phyloP scores from a whole-genome alignment of 192 early-diverging fungal species.

The Anaeromyces robustus region DNA sequence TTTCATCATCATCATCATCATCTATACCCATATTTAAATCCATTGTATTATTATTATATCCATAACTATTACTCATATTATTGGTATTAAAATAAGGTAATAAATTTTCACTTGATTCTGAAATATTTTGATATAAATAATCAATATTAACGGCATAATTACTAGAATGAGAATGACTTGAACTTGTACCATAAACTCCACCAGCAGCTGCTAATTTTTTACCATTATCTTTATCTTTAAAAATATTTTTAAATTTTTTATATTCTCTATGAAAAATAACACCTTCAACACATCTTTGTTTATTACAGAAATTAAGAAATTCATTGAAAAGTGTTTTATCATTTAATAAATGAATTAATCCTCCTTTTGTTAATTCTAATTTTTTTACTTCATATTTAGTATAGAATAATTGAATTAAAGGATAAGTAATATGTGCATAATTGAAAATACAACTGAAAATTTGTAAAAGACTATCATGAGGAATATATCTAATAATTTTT shows the following conservation, averaged over 20 bases:
- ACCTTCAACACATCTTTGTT: not conserved
- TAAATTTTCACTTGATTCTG: not conserved
- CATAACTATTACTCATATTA: no score
- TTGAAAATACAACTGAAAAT: not conserved
- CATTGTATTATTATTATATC: no score
- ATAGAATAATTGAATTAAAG: not conserved
- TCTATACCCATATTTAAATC: no score
- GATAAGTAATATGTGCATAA: not conserved
- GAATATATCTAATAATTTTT: not conserved
- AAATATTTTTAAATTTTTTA: not conserved
- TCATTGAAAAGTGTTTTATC: not conserved
- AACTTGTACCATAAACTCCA: not conserved
- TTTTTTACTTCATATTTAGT: not conserved
- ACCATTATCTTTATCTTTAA: not conserved
- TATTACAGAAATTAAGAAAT: not conserved
- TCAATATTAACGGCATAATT: not conserved
- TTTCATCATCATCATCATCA: no score
- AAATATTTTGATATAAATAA: not conserved
- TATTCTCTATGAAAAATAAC: not conserved
- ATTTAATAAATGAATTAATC: not conserved
- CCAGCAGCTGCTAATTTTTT: not conserved
- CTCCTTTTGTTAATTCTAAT: not conserved
- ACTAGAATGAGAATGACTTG: not conserved
- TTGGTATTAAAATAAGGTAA: not conserved
- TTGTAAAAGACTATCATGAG: not conserved